A percentile compares a stretch with the other conserved stretches of the same genome.
Evolutionary conservation across 345 rosid genomes (phyloP).

Genomic region (Citrus sp.): DNA sequence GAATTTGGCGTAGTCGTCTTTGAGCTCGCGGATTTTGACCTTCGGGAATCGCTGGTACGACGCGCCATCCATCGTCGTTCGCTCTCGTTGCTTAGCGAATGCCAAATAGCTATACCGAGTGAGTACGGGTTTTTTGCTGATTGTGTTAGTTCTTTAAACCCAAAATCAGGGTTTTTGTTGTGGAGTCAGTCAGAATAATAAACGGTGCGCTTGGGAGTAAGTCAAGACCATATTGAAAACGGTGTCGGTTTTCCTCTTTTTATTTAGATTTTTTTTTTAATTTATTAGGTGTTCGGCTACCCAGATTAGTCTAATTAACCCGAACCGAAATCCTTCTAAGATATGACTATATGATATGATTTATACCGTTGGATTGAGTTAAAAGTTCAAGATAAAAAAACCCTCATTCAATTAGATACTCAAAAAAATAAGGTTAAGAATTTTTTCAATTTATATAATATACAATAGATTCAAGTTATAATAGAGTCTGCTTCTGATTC

Average conservation of each 20-base stretch:
- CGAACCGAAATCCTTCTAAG: too few relatives aligned
- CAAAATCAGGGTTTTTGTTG: not conserved
- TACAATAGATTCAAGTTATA: too few relatives aligned
- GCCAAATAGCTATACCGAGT: not conserved
- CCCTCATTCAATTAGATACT: too few relatives aligned
- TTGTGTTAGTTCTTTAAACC: not conserved
- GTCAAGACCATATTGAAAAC: not conserved
- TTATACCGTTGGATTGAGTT: too few relatives aligned
- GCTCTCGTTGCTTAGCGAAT: not conserved
- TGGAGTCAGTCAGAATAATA: not conserved
- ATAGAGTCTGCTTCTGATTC: too few relatives aligned
- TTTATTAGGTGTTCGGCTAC: too few relatives aligned
- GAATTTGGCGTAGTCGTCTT: constrained; percentile 78
- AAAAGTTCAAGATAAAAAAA: too few relatives aligned
- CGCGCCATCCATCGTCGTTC: constrained; percentile 50
- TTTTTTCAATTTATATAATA: too few relatives aligned
- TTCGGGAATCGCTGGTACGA: constrained; percentile 90
- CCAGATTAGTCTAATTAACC: not conserved
- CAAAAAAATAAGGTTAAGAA: too few relatives aligned
- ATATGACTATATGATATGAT: too few relatives aligned
- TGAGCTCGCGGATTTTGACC: constrained; percentile 72
- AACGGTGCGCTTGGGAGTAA: not conserved
- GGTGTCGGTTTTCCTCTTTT: not conserved
- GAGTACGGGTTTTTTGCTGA: not conserved
- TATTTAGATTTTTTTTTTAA: not conserved